These are phyloP conservation scores for Sutorius eximius DNA, from an alignment of 1,284 basidiomycete genomes.

Conservation along the genomic window DNA sequence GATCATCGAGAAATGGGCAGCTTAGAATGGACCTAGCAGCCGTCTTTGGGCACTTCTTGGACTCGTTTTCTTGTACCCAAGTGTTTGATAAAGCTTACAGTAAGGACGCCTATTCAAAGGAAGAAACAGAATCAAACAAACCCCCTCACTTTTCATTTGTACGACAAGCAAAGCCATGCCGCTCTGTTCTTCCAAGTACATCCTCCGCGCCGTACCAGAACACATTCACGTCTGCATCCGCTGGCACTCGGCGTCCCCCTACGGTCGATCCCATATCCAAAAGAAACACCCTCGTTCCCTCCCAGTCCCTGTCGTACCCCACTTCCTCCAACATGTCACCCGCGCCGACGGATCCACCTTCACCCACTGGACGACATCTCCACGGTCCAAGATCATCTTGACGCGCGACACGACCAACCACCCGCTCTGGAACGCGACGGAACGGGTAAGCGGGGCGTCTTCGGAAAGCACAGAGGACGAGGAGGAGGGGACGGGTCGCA, in stretches of 20 bases:
- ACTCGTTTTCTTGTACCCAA: too few relatives aligned
- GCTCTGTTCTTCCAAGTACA: constrained; percentile 10
- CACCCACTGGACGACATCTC: constrained; percentile 83
- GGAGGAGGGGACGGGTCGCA: constrained; percentile 66
- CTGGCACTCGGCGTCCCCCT: constrained; percentile 65
- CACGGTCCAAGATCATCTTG: constrained; percentile 68
- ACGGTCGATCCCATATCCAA: constrained; percentile 76
- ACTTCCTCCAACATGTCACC: constrained; percentile 80
- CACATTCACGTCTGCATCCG: constrained; percentile 30
- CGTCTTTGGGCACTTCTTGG: too few relatives aligned
- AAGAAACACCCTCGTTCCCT: constrained; percentile 63
- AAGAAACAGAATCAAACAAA: too few relatives aligned
- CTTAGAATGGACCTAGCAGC: neutral
- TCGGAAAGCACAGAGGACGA: constrained; percentile 68
- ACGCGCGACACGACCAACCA: constrained; percentile 87
- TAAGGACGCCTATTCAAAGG: too few relatives aligned
- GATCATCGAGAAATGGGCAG: constrained; percentile 56
- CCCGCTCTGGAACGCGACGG: constrained; percentile 69
- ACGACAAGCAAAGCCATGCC: constrained; percentile 4
- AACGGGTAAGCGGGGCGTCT: constrained; percentile 52
- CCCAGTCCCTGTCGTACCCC: constrained; percentile 79
- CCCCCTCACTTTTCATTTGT: too few relatives aligned
- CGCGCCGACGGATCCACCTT: constrained; percentile 87
- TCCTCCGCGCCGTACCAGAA: constrained; percentile 7
- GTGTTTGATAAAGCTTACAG: too few relatives aligned